These are phyloP conservation scores for Russula virescens DNA, from an alignment of 768 basidiomycete species.

Conservation along the genomic window DNA sequence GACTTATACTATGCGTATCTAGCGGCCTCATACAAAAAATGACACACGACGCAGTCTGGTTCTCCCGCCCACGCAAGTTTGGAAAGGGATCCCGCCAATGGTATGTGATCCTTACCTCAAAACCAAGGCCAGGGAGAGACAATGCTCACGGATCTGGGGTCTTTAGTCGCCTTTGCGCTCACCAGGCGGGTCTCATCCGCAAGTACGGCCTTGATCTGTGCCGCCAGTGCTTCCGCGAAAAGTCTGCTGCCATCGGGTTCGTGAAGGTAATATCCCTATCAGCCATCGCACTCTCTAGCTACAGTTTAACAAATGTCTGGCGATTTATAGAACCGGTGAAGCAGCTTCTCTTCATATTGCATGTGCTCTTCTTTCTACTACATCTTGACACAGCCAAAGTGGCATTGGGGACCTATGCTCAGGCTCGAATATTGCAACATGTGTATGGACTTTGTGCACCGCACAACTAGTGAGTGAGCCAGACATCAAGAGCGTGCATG, in stretches of 20 bases:
- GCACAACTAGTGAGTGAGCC: neutral
- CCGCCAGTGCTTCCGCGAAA: constrained; percentile 98
- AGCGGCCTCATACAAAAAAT: constrained; percentile 43
- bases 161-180: constrained; percentile 86
- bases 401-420: constrained; percentile 9
- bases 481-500: neutral
- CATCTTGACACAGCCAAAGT: neutral
- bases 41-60: constrained; percentile 99
- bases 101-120: constrained; percentile 40
- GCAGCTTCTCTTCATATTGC: neutral
- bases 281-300: neutral
- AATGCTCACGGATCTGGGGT: constrained; percentile 1
- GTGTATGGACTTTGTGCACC: constrained; percentile 4
- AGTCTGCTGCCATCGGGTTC: constrained; percentile 89
- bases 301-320: neutral
- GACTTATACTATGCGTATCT: constrained; percentile 7
- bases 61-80: constrained; percentile 90
- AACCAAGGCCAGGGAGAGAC: neutral
- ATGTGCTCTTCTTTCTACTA: neutral
- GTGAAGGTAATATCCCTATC: constrained; percentile 59
- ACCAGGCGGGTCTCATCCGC: constrained; percentile 96
- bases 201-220: constrained; percentile 97
- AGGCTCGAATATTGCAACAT: neutral
- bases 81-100: constrained; percentile 96
- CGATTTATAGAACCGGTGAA: constrained; percentile 17